A percentile compares a stretch with the other conserved stretches of the same genome.
phyloP scores from a whole-genome alignment of 73 alveolate genomes.

The Stentor roeselii region DNA sequence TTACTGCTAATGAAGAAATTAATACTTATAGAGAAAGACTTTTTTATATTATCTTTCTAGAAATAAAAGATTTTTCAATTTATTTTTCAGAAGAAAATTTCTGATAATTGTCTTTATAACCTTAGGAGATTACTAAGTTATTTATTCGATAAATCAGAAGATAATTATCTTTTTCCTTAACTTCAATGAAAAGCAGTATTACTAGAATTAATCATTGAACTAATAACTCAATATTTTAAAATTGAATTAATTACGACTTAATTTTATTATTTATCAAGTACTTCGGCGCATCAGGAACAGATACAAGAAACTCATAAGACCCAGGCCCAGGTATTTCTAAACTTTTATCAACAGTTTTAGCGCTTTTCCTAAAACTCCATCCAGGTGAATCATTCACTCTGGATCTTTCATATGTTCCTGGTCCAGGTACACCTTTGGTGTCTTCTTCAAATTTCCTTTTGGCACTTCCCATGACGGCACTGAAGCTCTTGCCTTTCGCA shows the following conservation, averaged over 20 bases:
- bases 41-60: too few relatives aligned
- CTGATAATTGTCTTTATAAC: too few relatives aligned
- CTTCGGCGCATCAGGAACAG: constrained; percentile 14
- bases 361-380: not conserved
- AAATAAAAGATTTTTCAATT: too few relatives aligned
- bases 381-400: not conserved
- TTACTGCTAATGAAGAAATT: not conserved
- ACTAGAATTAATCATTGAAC: too few relatives aligned
- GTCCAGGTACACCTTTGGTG: not conserved
- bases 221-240: too few relatives aligned
- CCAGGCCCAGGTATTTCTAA: constrained; percentile 21
- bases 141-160: too few relatives aligned
- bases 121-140: too few relatives aligned
- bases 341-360: not conserved
- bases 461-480: not conserved
- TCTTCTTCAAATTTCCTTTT: not conserved
- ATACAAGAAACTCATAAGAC: not conserved
- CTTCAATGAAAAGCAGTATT: too few relatives aligned
- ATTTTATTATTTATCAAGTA: not conserved
- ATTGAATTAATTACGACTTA: too few relatives aligned
- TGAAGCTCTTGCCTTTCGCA: not conserved
- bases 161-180: too few relatives aligned
- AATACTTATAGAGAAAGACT: not conserved
- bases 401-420: not conserved
- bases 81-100: too few relatives aligned